Base-by-base conservation (phyloP, 306 rosid genomes). In the Echinosophora koreensis region DNA sequence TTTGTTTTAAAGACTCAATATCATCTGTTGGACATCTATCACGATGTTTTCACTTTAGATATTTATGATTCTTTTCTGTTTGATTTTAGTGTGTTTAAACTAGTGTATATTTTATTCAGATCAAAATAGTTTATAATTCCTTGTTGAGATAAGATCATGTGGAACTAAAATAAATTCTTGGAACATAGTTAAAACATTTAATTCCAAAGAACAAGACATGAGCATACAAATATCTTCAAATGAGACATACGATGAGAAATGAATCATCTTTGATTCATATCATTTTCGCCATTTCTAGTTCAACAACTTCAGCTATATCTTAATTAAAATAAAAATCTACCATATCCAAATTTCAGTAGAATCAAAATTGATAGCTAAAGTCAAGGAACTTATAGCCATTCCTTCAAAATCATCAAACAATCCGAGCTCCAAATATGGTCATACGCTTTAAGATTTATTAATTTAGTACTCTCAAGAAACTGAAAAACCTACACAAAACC, bases 321-420 rank as follows among this genome's bases (percentile, higher is more conserved):
- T 6, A 22, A 56, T 39, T 12, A 8, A 71, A 56, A 22, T 30
- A 6, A 3, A 52, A 50, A 71, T 55, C 54, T 71, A 55, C 52
- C 14, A 34, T 8, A 38, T 55, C 39, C 22, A 22, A 41, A 67
- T 27, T 56, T 67, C 39, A 66, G 75, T 32, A 56, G 69, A 17
- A 39, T 44, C 77, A 72, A 37, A 39, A 39, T 72, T 41, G 49
- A 39, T 10, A 42, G 27, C 22, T 28, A 38, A 38, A 77, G 73
- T 54, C 66, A 59, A 46, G 16, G 32, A 60, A 73, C 59, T 71
- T 44, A 6, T 50, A 7, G 4, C 37, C 62, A 54, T 35, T 13
- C 42, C 39, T 76, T 76, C 18, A 51, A 49, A 76, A 51, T 66
- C 56, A 56, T 77, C 59, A 66, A 65, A 11, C 16, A 37, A 42